phyloP scores from a whole-genome alignment of 257 asterid species.

The Ophiorrhiza pumila region DNA sequence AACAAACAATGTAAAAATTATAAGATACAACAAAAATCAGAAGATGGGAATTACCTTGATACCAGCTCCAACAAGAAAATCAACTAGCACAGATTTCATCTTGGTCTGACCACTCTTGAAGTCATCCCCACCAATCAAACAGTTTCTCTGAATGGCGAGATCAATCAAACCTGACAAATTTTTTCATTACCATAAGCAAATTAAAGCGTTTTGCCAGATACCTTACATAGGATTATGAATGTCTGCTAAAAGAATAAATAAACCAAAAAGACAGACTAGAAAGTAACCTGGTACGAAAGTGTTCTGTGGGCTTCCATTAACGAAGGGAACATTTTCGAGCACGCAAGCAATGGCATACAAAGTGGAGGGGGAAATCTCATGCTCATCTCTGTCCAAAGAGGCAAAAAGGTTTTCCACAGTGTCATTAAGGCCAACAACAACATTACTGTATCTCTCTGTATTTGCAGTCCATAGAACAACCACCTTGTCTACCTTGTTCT shows the following conservation, averaged over 20 bases:
- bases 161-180: conserved; percentile 64
- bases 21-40: not conserved
- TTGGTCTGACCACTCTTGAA: conserved; percentile 99
- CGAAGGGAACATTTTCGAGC: conserved; percentile 76
- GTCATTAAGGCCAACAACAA: conserved; percentile 82
- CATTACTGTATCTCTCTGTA: conserved; percentile 90
- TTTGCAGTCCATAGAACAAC: conserved; percentile 99
- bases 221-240: not conserved
- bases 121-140: conserved; percentile 94
- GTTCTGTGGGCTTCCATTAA: conserved; percentile 99
- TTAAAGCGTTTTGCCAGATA: not conserved
- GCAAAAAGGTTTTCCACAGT: conserved; percentile 74
- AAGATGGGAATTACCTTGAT: conserved; percentile 56
- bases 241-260: not conserved
- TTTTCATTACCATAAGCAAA: not conserved
- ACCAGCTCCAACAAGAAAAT: conserved; percentile 98
- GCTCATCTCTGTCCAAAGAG: conserved; percentile 68
- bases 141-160: conserved; percentile 73
- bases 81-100: conserved; percentile 96
- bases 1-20: not conserved
- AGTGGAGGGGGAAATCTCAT: conserved; percentile 90
- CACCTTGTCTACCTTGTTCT: conserved; percentile 70
- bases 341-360: conserved; percentile 72
- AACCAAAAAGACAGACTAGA: not conserved
- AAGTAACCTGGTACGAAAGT: conserved; percentile 87